phyloP scores from a whole-genome alignment of 192 early-diverging fungal genomes.

The Backusella liffmaniae region DNA sequence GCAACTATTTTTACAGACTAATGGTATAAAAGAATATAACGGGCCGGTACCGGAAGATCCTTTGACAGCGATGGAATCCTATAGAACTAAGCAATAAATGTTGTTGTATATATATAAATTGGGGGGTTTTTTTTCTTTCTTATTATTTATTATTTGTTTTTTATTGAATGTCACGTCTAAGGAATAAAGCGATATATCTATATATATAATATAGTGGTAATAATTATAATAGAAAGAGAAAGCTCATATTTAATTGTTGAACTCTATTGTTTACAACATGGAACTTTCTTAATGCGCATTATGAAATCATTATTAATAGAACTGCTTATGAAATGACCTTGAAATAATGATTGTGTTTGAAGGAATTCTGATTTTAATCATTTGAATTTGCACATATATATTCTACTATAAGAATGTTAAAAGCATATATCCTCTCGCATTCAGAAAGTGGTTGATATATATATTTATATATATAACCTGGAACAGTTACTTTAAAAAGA shows the following conservation, averaged over 20 bases:
- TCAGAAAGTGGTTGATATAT: background rate
- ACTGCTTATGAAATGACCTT: background rate
- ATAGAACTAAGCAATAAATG: constrained; percentile 9
- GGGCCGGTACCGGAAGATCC: constrained; percentile 10
- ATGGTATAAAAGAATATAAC: background rate
- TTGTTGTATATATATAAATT: background rate
- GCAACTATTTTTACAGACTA: background rate
- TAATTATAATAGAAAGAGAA: no score
- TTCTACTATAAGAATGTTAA: no score
- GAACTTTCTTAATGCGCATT: background rate
- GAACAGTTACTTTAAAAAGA: no score
- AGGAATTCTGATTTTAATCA: background rate
- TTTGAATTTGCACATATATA: background rate
- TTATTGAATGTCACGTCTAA: no score
- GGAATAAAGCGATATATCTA: no score
- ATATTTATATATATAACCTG: no score
- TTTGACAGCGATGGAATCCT: background rate
- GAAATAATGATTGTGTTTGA: background rate
- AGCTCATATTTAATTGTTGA: background rate
- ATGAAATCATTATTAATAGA: background rate
- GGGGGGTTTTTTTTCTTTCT: no score
- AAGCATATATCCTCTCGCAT: background rate
- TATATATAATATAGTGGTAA: no score
- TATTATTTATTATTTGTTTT: no score
- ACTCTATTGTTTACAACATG: background rate